Conservation (phyloP, 306 rosid genomes). For the Albizia julibrissin region DNA sequence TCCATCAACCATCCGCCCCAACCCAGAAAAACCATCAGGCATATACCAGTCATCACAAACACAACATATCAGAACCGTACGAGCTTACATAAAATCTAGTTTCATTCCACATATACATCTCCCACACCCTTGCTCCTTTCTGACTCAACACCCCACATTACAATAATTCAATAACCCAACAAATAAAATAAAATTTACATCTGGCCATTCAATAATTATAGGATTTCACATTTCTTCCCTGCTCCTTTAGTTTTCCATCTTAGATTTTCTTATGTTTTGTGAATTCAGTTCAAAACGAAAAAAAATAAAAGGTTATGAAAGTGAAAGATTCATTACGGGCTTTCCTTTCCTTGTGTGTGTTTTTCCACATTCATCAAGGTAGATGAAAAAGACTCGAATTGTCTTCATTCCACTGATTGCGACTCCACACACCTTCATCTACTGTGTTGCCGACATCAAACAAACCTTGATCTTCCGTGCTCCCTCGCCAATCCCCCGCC, state of each 20-base stretch:
- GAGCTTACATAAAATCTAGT: conserved; percentile 35
- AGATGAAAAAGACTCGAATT: conserved; percentile 64
- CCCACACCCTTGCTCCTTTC: conserved; percentile 21
- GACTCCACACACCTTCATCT: conserved; percentile 86
- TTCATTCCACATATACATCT: conserved; percentile 46
- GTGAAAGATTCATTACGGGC: conserved; percentile 33
- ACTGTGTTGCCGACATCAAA: conserved; percentile 78
- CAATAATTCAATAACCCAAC: background rate
- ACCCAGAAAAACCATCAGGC: conserved; percentile 9
- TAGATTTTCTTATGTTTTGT: background rate
- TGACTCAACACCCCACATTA: conserved; percentile 42
- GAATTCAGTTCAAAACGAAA: background rate
- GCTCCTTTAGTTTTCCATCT: conserved; percentile 27
- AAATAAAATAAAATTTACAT: conserved; percentile 37
- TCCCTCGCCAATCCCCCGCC: conserved; percentile 72
- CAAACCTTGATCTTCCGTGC: conserved; percentile 72
- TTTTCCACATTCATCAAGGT: conserved; percentile 49
- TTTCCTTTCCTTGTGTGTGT: background rate
- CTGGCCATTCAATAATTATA: conserved; percentile 12
- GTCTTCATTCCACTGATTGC: conserved; percentile 79
- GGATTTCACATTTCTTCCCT: background rate
- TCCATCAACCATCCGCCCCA: conserved; percentile 26
- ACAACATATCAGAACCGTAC: conserved; percentile 1
- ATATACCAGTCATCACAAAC: too few relatives aligned
- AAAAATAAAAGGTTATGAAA: background rate